Percentiles rank a stretch among this genome's conserved stretches.
phyloP scores from a whole-genome alignment of 768 basidiomycete genomes.

The Exidia glandulosa region DNA sequence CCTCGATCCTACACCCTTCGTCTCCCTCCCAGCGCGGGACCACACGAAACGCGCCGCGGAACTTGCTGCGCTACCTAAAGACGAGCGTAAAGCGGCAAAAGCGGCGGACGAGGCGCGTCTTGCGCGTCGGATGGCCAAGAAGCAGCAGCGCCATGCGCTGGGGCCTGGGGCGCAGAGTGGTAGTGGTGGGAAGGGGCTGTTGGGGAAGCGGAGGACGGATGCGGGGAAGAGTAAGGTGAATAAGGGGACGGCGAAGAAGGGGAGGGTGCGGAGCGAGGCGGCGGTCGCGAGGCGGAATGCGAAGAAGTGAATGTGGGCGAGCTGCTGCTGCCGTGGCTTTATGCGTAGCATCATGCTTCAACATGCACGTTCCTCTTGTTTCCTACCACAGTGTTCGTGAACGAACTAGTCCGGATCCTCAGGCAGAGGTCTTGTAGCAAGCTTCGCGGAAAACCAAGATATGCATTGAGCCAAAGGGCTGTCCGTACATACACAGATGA shows the following conservation, averaged over 20 bases:
- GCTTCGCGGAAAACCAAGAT: no score
- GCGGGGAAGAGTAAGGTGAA: constrained; percentile 17
- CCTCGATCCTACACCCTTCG: constrained; percentile 2
- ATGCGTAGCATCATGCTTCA: no score
- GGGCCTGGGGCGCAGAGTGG: constrained; percentile 11
- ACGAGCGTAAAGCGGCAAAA: constrained; percentile 78
- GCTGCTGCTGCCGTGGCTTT: no score
- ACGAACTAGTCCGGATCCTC: no score
- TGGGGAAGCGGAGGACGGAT: constrained; percentile 15
- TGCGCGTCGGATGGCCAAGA: constrained; percentile 81
- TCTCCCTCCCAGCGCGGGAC: neutral
- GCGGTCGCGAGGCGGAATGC: constrained; percentile 41
- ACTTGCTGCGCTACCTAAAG: constrained; percentile 67
- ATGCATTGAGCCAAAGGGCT: no score
- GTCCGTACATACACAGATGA: no score
- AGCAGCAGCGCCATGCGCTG: constrained; percentile 57
- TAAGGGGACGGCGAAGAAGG: constrained; percentile 36
- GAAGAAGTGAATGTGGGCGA: constrained; percentile 54
- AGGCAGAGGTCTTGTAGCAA: no score
- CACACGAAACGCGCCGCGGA: constrained; percentile 70
- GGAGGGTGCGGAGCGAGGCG: constrained; percentile 43
- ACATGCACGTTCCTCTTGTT: no score
- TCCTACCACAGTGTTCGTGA: no score
- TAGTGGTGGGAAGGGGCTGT: neutral
- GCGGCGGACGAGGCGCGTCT: constrained; percentile 68